Evolutionary conservation across 139 green algal genomes (phyloP), one percentile per base, ranked within the genome.

Genomic region (Desmodesmus armatus): DNA sequence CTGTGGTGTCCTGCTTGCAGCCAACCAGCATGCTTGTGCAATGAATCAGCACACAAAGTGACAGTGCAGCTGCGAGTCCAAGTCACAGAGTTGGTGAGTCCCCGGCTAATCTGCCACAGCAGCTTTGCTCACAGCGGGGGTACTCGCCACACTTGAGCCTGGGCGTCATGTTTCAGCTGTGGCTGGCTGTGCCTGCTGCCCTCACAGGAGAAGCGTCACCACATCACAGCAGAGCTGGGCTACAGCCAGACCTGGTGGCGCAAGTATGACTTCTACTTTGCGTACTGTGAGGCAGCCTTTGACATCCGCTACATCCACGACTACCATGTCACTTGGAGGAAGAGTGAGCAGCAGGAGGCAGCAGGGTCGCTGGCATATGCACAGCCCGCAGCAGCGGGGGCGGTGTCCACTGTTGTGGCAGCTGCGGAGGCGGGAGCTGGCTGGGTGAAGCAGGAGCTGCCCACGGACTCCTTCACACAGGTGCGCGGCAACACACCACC

Each of bases 281-380:
- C 92, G 0, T 98, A 98, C 91, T 99, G 96, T 84, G 96, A 99
- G 89, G 94, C 93, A 0, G 96, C 88, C 19, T 99, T 99, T 87
- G 94, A 98, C 65, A 89, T 90, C 1, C 84, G 67, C 58, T 97
- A 97, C 91, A 97, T 99, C 87, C 94, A 97, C 87, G 95, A 97
- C 90, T 97, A 93, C 78, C 93, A 98, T 40, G 80, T 98, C 13
- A 91, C 90, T 0, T 96, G 92, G 89, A 75, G 88, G 19, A 98
- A 98, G 89, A 65, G 43, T 35, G 76, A 27, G 23, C 60, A 31
- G 23, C 60, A 27, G 67, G 27, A 33, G 69, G 5, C 44, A 44
- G 55, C 55, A 44, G 25, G 23, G 5, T 11, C 51, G 3, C 60
- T 31, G 25, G 47, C 55, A 11, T 71, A 11, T 11, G 72, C 40